Conservation (phyloP, 805 yeast species). For the Blastobotrys americana region DNA sequence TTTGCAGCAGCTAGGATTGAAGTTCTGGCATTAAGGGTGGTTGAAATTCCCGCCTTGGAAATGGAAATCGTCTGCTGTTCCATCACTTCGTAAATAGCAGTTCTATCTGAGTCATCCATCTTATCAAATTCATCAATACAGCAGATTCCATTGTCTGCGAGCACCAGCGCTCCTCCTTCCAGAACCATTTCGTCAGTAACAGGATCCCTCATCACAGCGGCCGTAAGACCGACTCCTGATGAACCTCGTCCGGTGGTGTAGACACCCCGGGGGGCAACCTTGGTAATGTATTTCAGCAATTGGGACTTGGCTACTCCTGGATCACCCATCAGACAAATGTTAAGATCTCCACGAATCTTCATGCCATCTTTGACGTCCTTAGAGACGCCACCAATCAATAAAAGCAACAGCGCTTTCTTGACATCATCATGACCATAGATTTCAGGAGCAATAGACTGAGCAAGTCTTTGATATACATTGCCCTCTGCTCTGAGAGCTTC, state of each 20-base stretch:
- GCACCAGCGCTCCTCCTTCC: constrained; percentile 96
- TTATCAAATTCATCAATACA: constrained; percentile 99
- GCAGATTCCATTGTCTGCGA: constrained; percentile 96
- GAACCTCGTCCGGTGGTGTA: constrained; percentile 98
- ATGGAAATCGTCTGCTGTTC: constrained; percentile 98
- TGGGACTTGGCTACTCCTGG: constrained; percentile 99
- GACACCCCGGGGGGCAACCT: constrained; percentile 92
- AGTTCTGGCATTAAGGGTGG: constrained; percentile 91
- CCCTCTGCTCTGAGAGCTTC: constrained; percentile 50
- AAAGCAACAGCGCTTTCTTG: constrained; percentile 76
- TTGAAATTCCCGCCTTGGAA: constrained; percentile 95
- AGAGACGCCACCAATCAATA: constrained; percentile 92
- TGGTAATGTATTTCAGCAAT: constrained; percentile 79
- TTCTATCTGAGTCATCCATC: constrained; percentile 95
- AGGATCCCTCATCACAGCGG: constrained; percentile 98
- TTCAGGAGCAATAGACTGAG: constrained; percentile 94
- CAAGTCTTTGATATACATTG: constrained; percentile 68
- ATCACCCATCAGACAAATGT: constrained; percentile 95
- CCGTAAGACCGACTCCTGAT: constrained; percentile 97
- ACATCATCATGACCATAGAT: constrained; percentile 91
- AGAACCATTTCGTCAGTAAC: constrained; percentile 98
- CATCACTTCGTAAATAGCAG: constrained; percentile 99
- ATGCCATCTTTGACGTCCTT: constrained; percentile 94
- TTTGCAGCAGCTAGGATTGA: constrained; percentile 98
- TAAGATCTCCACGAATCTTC: constrained; percentile 95